phyloP scores from a whole-genome alignment of 177 flowering plant genomes.

The Telopea speciosissima region DNA sequence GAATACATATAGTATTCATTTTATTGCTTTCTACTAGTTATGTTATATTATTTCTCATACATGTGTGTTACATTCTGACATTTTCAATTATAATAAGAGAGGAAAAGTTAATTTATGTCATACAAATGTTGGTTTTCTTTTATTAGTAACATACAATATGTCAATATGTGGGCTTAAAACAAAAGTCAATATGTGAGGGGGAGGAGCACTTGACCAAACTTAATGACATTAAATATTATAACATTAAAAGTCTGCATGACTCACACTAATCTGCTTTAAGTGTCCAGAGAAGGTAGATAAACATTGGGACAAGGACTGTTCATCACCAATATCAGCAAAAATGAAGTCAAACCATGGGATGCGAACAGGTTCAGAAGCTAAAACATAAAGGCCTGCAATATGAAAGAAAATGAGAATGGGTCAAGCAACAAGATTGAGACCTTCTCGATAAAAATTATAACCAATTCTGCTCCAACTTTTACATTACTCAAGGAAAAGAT shows the following conservation, averaged over 20 bases:
- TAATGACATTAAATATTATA: background rate
- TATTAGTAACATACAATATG: too few species aligned
- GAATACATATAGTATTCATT: too few species aligned
- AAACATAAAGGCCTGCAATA: slow-evolving; percentile 72
- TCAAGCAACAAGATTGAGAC: slow-evolving; percentile 1
- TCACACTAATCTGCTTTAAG: slow-evolving; percentile 82
- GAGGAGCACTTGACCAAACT: background rate
- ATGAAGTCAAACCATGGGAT: slow-evolving; percentile 93
- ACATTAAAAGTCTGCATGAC: slow-evolving; percentile 12
- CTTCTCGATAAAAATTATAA: background rate
- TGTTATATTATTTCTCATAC: too few species aligned
- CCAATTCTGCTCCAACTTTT: too few species aligned
- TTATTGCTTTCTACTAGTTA: too few species aligned
- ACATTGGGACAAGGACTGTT: slow-evolving; percentile 84
- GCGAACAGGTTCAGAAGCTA: slow-evolving; percentile 70
- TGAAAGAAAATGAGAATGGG: background rate
- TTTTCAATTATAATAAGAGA: too few species aligned
- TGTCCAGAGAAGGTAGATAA: slow-evolving; percentile 95
- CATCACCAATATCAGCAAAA: slow-evolving; percentile 97
- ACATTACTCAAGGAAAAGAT: too few species aligned
- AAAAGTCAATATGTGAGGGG: background rate
- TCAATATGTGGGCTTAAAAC: too few species aligned
- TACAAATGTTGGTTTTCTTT: too few species aligned
- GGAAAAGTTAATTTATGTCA: too few species aligned
- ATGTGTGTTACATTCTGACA: too few species aligned